Evolutionary conservation across 495 filamentous ascomycete genomes (phyloP).

Genomic region (Neurospora sp.): DNA sequence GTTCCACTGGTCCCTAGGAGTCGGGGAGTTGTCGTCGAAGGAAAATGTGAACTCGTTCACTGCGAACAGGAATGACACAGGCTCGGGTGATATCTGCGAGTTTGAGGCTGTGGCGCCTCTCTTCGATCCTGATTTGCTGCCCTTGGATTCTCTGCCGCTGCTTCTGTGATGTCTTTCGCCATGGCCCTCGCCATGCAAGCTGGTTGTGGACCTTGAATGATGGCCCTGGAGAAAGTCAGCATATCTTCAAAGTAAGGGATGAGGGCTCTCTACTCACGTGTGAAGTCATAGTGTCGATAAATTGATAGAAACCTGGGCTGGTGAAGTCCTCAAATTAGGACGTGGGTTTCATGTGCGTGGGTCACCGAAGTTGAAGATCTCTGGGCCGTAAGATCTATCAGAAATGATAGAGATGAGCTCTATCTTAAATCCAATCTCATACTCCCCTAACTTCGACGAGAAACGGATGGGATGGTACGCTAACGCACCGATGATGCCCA

Average conservation of each 20-base stretch:
- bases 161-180: background rate
- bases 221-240: background rate
- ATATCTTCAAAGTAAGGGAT: no score
- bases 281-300: background rate
- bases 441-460: background rate
- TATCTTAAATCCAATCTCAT: background rate
- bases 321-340: background rate
- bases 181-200: background rate
- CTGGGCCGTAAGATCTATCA: slow-evolving; percentile 6
- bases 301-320: background rate
- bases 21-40: background rate
- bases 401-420: slow-evolving; percentile 11
- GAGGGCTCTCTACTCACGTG: background rate
- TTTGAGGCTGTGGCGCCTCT: background rate
- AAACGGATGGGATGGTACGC: slow-evolving; percentile 1
- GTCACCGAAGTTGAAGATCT: background rate
- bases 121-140: background rate
- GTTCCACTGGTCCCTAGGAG: background rate
- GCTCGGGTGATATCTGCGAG: background rate
- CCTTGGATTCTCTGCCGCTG: background rate
- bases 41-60: slow-evolving; percentile 3
- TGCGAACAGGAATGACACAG: slow-evolving; percentile 21
- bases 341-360: background rate
- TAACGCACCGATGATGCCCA: background rate
- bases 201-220: background rate